Evolutionary conservation across 2,329 filamentous ascomycete genomes (phyloP).

Genomic region (Aschersonia sp.): DNA sequence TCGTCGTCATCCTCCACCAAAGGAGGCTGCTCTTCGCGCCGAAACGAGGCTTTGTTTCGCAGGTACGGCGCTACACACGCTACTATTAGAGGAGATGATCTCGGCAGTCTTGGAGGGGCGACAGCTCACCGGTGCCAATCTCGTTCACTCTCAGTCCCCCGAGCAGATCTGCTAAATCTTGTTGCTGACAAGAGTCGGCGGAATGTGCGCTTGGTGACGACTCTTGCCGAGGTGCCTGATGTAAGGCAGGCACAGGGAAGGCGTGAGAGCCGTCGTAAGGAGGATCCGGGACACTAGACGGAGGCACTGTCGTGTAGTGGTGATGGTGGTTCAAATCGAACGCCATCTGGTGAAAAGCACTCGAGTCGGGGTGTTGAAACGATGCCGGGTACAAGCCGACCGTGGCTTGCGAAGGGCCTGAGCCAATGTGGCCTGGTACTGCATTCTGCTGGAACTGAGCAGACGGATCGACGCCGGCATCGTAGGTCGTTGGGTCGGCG

Average conservation of each 20-base stretch:
- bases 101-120: neutral
- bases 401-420: conserved; percentile 20
- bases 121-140: conserved; percentile 59
- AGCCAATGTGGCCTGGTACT: conserved; percentile 31
- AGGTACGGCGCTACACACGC: conserved; percentile 61
- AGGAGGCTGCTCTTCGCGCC: conserved; percentile 44
- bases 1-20: conserved; percentile 48
- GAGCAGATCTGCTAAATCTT: conserved; percentile 65
- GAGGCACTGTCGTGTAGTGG: conserved; percentile 38
- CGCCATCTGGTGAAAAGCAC: conserved; percentile 30
- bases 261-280: conserved; percentile 32
- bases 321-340: conserved; percentile 32
- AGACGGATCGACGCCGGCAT: conserved; percentile 15
- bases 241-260: conserved; percentile 37
- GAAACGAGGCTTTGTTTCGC: conserved; percentile 41
- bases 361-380: conserved; percentile 30
- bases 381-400: conserved; percentile 31
- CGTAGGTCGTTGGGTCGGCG: conserved; percentile 20
- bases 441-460: conserved; percentile 33
- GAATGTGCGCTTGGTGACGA: conserved; percentile 37
- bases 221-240: conserved; percentile 14
- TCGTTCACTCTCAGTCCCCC: conserved; percentile 81
- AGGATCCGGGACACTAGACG: conserved; percentile 35
- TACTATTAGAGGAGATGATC: neutral
- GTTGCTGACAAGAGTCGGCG: conserved; percentile 50